A percentile compares a stretch with the other conserved stretches of the same genome.
Evolutionary conservation across 2,329 filamentous ascomycete species (phyloP).

Genomic region (Ophiostoma piceae): DNA sequence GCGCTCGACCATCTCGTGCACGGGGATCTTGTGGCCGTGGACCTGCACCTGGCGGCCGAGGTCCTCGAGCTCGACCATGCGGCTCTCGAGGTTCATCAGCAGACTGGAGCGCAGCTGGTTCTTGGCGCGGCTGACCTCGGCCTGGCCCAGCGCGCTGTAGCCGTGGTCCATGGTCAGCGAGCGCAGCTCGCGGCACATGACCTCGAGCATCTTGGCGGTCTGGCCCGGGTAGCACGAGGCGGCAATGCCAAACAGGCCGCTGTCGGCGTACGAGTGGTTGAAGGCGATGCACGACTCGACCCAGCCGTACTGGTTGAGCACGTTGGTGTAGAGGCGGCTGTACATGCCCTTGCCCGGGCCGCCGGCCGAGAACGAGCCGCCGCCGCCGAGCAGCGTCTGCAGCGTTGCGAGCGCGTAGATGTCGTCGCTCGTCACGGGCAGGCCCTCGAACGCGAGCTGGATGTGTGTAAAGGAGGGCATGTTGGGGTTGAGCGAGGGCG

Average conservation of each 20-base stretch:
- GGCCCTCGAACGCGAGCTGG: slow-evolving; percentile 90
- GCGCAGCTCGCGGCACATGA: slow-evolving; percentile 87
- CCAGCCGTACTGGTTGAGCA: slow-evolving; percentile 96
- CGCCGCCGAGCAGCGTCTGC: slow-evolving; percentile 91
- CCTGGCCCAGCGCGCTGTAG: slow-evolving; percentile 63
- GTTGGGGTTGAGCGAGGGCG: slow-evolving; percentile 70
- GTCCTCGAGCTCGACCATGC: slow-evolving; percentile 97
- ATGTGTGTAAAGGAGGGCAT: slow-evolving; percentile 83
- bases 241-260: slow-evolving; percentile 89
- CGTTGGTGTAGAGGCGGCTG: slow-evolving; percentile 93
- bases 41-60: slow-evolving; percentile 92
- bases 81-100: slow-evolving; percentile 94
- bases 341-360: slow-evolving; percentile 99
- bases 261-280: slow-evolving; percentile 96
- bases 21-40: slow-evolving; percentile 87
- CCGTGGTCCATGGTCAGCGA: slow-evolving; percentile 71
- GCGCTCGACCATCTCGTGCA: slow-evolving; percentile 83
- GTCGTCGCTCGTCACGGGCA: slow-evolving; percentile 83
- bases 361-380: slow-evolving; percentile 92
- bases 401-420: slow-evolving; percentile 95
- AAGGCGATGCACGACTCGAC: slow-evolving; percentile 93
- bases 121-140: slow-evolving; percentile 87
- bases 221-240: slow-evolving; percentile 76
- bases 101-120: slow-evolving; percentile 88
- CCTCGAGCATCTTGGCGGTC: slow-evolving; percentile 80